Base-by-base conservation (phyloP, 2,329 filamentous ascomycete species). In the Fusarium temperatum region DNA sequence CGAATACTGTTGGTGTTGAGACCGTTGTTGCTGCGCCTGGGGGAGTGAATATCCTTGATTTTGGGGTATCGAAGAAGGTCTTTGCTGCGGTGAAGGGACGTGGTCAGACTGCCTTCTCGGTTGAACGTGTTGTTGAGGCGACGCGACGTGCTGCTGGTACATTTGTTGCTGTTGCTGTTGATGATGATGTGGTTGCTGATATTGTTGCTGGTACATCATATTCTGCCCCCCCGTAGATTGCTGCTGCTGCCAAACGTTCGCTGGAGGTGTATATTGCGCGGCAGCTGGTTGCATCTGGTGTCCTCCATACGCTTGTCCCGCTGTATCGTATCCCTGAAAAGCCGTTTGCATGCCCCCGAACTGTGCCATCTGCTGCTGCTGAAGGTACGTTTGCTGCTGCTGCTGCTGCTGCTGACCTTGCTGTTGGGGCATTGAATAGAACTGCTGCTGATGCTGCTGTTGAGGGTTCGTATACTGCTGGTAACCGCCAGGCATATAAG, bases 211-310 rank as follows among this genome's bases (percentile, higher is more conserved):
- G 53, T 77, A 77, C 61, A 77, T 70, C 57, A 77, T 77, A 17
- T 74, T 75, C 51, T 78, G 72, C 7, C 63, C 67, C 12, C 71
- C 67, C 11, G 71, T 72, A 28, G 78, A 77, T 39, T 80, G 78
- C 45, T 83, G 83, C 24, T 83, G 77, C 26, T 83, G 79, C 59
- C 83, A 82, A 48, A 77, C 78, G 73, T 70, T 81, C 68, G 75
- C 54, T 24, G 74, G 68, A 50, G 65, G 77, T 68, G 68, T 71
- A 76, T 74, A 80, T 60, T 71, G 73, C 70, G 74, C 66, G 66
- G 76, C 48, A 62, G 72, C 62, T 28, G 70, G 42, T 63, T 78
- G 78, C 57, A 78, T 73, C 63, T 77, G 75, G 42, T 76, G 70
- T 17, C 56, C 65, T 20, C 65, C 66, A 59, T 62, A 75, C 15